Evolutionary conservation across 768 basidiomycete species (phyloP).

Genomic region (Boletus subparvulus): DNA sequence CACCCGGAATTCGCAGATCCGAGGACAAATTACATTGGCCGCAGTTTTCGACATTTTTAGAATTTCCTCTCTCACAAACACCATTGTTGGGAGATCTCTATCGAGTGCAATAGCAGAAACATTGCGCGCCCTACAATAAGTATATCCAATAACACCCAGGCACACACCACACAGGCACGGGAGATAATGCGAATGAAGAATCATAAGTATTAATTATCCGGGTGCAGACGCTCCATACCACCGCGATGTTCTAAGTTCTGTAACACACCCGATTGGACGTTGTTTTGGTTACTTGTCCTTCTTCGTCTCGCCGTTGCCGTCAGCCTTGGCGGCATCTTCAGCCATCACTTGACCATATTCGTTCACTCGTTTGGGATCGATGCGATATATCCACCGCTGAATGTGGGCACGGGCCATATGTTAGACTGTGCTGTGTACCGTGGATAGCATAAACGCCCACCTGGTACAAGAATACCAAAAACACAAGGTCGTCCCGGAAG

Average conservation of each 20-base stretch:
- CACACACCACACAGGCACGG: slow-evolving; percentile 1
- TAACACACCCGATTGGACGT: slow-evolving; percentile 7
- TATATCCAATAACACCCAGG: neutral
- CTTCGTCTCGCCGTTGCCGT: slow-evolving; percentile 50
- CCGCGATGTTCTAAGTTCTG: slow-evolving; percentile 13
- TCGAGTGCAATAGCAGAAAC: neutral
- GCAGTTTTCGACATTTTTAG: slow-evolving; percentile 9
- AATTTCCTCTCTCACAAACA: slow-evolving; percentile 5
- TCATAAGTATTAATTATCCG: neutral
- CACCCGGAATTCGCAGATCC: neutral
- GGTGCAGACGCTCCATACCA: neutral
- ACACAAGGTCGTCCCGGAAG: slow-evolving; percentile 89
- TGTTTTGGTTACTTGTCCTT: slow-evolving; percentile 46
- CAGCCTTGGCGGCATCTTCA: slow-evolving; percentile 42
- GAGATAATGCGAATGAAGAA: slow-evolving; percentile 17
- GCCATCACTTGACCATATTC: slow-evolving; percentile 89
- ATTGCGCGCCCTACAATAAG: neutral
- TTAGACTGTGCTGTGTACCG: slow-evolving; percentile 7
- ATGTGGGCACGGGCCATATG: slow-evolving; percentile 11
- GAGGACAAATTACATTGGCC: slow-evolving; percentile 4
- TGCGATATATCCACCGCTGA: slow-evolving; percentile 95
- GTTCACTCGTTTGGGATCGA: slow-evolving; percentile 93
- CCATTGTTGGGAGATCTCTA: neutral
- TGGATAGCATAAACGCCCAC: slow-evolving; percentile 40
- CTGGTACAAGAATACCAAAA: slow-evolving; percentile 91